phyloP scores from a whole-genome alignment of 2,329 filamentous ascomycete species.

The Ascochyta clinopodiicola region DNA sequence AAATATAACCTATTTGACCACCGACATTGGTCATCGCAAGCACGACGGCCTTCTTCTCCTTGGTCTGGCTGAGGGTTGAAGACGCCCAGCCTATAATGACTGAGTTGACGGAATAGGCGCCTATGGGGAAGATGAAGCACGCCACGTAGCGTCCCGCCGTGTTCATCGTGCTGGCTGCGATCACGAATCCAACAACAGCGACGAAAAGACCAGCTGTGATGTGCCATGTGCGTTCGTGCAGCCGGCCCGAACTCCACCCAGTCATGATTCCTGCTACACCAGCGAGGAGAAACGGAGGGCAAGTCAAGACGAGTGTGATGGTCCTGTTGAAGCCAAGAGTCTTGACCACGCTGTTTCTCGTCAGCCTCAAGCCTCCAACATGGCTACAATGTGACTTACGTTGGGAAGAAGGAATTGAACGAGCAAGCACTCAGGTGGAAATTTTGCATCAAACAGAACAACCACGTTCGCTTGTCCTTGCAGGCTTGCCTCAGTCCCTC shows the following conservation, averaged over 20 bases:
- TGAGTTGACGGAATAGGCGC: conserved; percentile 40
- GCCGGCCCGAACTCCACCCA: conserved; percentile 58
- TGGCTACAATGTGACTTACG: conserved; percentile 21
- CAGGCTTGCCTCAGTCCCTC: conserved; percentile 39
- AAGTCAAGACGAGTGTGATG: conserved; percentile 46
- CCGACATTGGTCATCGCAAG: conserved; percentile 40
- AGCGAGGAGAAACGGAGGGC: conserved; percentile 58
- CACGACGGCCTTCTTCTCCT: conserved; percentile 41
- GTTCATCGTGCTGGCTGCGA: conserved; percentile 36
- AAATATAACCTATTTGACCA: conserved; percentile 41
- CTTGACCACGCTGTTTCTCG: conserved; percentile 37
- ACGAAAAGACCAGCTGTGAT: conserved; percentile 53
- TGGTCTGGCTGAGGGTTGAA: conserved; percentile 37
- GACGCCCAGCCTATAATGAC: conserved; percentile 41
- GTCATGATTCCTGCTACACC: conserved; percentile 56
- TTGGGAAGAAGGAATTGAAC: conserved; percentile 45
- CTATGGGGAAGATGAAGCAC: conserved; percentile 41
- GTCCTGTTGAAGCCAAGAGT: conserved; percentile 48
- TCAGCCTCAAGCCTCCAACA: not conserved
- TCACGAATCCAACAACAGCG: conserved; percentile 53
- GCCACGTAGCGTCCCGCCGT: conserved; percentile 38
- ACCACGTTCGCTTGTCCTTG: conserved; percentile 36
- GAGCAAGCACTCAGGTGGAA: conserved; percentile 37
- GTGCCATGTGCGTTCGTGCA: conserved; percentile 60
- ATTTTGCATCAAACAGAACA: conserved; percentile 44